Evolutionary conservation across 805 yeast species (phyloP).

Genomic region (Barnettozyma siamensis): DNA sequence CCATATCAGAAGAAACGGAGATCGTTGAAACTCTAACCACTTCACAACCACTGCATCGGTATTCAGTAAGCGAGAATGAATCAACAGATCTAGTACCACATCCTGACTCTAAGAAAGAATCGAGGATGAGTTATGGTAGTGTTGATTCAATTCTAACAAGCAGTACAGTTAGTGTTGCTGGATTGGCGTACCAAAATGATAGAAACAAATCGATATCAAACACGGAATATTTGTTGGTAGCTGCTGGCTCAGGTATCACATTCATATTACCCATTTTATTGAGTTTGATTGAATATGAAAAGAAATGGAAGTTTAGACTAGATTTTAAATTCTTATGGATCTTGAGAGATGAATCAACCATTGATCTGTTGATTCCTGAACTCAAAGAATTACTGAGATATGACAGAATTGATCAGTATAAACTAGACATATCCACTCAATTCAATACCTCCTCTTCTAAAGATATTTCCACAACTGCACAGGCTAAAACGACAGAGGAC

Average conservation of each 20-base stretch:
- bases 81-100: not conserved
- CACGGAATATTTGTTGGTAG: slow-evolving; percentile 1
- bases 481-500: too few species aligned
- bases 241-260: slow-evolving; percentile 13
- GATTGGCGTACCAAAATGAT: not conserved
- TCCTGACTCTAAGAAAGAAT: not conserved
- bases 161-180: not conserved
- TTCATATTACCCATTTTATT: slow-evolving; percentile 10
- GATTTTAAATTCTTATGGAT: slow-evolving; percentile 22
- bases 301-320: slow-evolving; percentile 4
- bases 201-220: not conserved
- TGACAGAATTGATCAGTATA: too few species aligned
- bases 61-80: not conserved
- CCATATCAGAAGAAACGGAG: slow-evolving; percentile 2
- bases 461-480: not conserved
- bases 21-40: not conserved
- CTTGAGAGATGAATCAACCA: slow-evolving; percentile 10
- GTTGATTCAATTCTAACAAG: not conserved
- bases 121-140: slow-evolving; percentile 5
- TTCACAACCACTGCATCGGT: not conserved
- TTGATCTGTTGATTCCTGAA: slow-evolving; percentile 2
- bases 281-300: slow-evolving; percentile 12
- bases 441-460: not conserved
- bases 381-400: not conserved
- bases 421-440: too few species aligned